Evolutionary conservation across 1,284 basidiomycete species (phyloP), one percentile per base, ranked within the genome.

Genomic region (Tranzscheliella williamsii): DNA sequence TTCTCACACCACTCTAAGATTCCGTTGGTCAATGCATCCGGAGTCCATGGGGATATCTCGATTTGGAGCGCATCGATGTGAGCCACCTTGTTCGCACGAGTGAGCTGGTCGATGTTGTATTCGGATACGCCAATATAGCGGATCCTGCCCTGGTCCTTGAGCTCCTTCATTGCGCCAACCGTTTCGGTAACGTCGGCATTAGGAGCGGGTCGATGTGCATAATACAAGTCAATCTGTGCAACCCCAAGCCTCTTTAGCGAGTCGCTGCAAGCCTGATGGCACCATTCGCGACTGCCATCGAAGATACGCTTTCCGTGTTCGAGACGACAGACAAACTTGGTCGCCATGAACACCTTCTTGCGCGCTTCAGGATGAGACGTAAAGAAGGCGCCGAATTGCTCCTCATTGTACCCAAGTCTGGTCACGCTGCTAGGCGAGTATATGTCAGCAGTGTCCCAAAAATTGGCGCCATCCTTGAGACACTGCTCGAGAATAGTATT

Each of bases 81-180:
- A 9, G 69, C 76, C 38, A 80, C 72, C 67, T 60, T 33, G 40
- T 44, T 49, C 33, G 55, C 54, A 1, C 32, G 24, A 18, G 61
- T 37, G n/a, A 71, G 50, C 34, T 62, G 62, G 11, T 60, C 65
- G 3, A 62, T 45, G 30, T 46, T 64, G 58, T 78, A 79, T 50
- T 78, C 78, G 24, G 55, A 72, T 54, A 89, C 72, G 47, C 88
- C 90, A 57, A 91, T 88, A 78, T 88, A 87, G 80, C 84, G 87
- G 4, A 81, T 84, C 42, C 86, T 75, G 15, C 86, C 86, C 34
- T 82, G 81, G 54, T 88, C 86, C 39, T 86, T 85, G 42, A 90
- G 82, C 62, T 83, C 81, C 76, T 91, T 89, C 82, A 90, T 83
- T 7, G 83, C 87, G 27, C 76, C 69, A 85, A 87, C 90, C 12